Percentiles rank a stretch among this genome's conserved stretches.
Conservation (phyloP, 2,329 filamentous ascomycete genomes). For the Penicillium sp. region DNA sequence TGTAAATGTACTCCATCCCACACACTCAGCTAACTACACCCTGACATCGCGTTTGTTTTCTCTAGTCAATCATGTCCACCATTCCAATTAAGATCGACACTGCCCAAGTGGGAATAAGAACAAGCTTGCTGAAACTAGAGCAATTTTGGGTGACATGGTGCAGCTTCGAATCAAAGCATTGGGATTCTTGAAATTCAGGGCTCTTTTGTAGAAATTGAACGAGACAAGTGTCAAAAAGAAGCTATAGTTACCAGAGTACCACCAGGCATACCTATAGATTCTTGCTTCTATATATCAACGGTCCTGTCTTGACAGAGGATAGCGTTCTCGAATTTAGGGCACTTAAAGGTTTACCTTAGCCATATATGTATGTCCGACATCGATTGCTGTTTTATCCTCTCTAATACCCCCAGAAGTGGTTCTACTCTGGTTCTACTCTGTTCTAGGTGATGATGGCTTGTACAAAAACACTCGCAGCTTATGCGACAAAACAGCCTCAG, state of each 20-base stretch:
- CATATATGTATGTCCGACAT: not conserved
- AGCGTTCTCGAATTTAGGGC: not conserved
- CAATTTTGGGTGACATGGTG: not conserved
- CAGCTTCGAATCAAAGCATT: not conserved
- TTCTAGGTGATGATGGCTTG: not conserved
- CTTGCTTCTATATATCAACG: not conserved
- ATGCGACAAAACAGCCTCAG: not conserved
- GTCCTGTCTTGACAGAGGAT: not conserved
- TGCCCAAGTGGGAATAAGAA: not conserved
- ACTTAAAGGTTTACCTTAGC: not conserved
- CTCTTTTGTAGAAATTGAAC: not conserved
- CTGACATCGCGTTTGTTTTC: no score
- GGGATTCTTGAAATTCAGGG: not conserved
- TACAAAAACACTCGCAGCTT: not conserved
- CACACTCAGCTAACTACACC: not conserved
- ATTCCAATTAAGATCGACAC: not conserved
- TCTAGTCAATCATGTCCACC: not conserved
- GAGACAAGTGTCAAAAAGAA: not conserved
- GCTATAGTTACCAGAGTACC: not conserved
- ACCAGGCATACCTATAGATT: not conserved
- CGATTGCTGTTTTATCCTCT: not conserved
- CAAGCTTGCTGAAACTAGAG: not conserved
- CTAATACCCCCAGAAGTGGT: not conserved
- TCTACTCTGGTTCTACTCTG: not conserved
- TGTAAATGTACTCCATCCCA: not conserved